Evolutionary conservation across 2,329 filamentous ascomycete genomes (phyloP).

Genomic region (Ciborinia camelliae): DNA sequence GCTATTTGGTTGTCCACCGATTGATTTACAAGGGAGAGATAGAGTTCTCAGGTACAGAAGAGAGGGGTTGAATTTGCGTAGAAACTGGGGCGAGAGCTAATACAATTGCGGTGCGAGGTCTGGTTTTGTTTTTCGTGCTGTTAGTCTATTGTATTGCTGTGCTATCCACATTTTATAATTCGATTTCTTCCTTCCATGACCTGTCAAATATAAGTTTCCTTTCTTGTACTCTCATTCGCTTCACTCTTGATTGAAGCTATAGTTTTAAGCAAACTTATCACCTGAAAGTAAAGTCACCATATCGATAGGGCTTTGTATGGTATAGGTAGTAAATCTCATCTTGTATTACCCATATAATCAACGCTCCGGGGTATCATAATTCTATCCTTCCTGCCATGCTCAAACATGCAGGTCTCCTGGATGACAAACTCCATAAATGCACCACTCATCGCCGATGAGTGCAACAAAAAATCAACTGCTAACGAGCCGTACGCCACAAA

Average conservation of each 20-base stretch:
- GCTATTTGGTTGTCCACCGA: background rate
- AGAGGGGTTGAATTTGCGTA: background rate
- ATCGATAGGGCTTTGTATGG: background rate
- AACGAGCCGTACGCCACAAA: background rate
- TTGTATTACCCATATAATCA: background rate
- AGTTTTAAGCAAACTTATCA: too few relatives aligned
- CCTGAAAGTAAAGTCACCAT: too few relatives aligned
- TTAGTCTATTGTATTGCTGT: background rate
- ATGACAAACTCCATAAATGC: background rate
- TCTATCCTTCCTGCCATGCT: background rate
- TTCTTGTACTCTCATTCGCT: too few relatives aligned
- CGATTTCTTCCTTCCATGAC: background rate
- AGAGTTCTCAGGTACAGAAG: too few relatives aligned
- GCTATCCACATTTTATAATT: background rate
- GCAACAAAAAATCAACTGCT: background rate
- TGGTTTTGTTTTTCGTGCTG: background rate
- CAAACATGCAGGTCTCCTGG: background rate
- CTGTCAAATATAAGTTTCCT: too few relatives aligned
- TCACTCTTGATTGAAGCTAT: too few relatives aligned
- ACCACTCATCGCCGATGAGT: too few relatives aligned
- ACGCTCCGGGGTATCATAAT: background rate
- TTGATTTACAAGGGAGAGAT: too few relatives aligned
- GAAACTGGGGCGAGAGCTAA: background rate
- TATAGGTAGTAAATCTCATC: background rate
- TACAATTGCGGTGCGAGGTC: background rate